Evolutionary conservation across 345 rosid species (phyloP).

Genomic region (Sonneratia alba): DNA sequence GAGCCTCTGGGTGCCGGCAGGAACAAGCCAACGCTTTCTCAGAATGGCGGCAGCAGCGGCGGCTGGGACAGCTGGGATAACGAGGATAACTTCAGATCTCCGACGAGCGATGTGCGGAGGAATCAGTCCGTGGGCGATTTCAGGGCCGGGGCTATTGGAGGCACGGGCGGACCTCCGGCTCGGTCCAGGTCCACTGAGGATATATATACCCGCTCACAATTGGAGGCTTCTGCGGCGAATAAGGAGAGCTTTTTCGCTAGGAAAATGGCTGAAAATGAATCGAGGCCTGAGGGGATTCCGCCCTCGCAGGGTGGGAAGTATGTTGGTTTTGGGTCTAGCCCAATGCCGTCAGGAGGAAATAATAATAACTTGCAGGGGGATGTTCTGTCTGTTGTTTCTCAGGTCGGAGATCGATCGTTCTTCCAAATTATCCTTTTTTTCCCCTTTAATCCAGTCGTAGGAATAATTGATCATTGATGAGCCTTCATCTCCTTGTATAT

Average conservation of each 20-base stretch:
- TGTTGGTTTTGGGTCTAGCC: constrained; percentile 86
- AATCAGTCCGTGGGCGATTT: constrained; percentile 72
- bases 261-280: constrained; percentile 65
- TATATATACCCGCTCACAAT: constrained; percentile 58
- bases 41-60: constrained; percentile 24
- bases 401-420: constrained; percentile 39
- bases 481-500: background rate
- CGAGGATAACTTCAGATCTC: constrained; percentile 51
- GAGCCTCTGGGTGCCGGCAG: constrained; percentile 19
- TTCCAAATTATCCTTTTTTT: background rate
- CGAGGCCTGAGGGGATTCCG: constrained; percentile 79
- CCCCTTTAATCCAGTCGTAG: background rate
- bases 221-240: constrained; percentile 84
- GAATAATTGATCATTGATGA: background rate
- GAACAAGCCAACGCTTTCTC: constrained; percentile 48
- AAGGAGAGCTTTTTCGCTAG: constrained; percentile 71
- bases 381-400: constrained; percentile 68
- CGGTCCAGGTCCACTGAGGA: constrained; percentile 75
- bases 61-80: constrained; percentile 92
- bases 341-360: constrained; percentile 30
- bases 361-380: constrained; percentile 45
- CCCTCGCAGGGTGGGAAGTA: constrained; percentile 95
- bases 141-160: constrained; percentile 28
- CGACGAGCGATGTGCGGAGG: constrained; percentile 52
- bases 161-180: constrained; percentile 35